Conservation (phyloP, 78 protist species). For the Speleostelium caveatum region DNA sequence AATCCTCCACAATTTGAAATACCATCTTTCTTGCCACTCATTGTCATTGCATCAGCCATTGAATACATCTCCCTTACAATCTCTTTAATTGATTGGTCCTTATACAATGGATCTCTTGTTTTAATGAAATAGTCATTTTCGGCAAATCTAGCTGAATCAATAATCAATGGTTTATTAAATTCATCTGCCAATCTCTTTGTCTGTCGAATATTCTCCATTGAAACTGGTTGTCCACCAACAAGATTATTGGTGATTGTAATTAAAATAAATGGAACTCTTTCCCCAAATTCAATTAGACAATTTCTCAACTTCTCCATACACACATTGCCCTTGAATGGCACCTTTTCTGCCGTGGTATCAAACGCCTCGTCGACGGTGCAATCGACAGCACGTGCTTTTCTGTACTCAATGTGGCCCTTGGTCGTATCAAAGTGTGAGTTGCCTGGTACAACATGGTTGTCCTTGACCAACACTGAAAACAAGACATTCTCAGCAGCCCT, state of each 20-base stretch:
- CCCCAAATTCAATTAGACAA: background rate
- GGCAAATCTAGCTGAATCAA: slow-evolving; percentile 2
- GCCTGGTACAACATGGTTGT: background rate
- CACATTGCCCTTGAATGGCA: background rate
- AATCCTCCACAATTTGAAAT: slow-evolving; percentile 2
- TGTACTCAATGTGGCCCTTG: background rate
- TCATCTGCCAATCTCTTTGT: background rate
- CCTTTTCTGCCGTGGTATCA: background rate
- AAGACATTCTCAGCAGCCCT: slow-evolving; percentile 7
- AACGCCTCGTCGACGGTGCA: slow-evolving; percentile 1
- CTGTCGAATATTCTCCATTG: background rate
- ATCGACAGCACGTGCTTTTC: background rate
- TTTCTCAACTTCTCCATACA: background rate
- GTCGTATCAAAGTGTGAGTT: slow-evolving; percentile 6
- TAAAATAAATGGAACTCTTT: slow-evolving; percentile 1
- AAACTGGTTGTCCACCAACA: slow-evolving; percentile 10
- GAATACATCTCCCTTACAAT: background rate
- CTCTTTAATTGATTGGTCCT: background rate
- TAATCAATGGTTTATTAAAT: background rate
- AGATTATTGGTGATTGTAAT: slow-evolving; percentile 13
- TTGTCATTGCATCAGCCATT: slow-evolving; percentile 1
- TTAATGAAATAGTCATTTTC: slow-evolving; percentile 7
- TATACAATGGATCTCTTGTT: slow-evolving; percentile 9
- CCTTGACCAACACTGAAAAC: background rate
- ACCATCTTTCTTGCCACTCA: slow-evolving; percentile 26